A percentile compares a stretch with the other conserved stretches of the same genome.
These are phyloP conservation scores for Paraphoma chrysanthemicola DNA, from an alignment of 2,329 filamentous ascomycete genomes.

Conservation along the genomic window DNA sequence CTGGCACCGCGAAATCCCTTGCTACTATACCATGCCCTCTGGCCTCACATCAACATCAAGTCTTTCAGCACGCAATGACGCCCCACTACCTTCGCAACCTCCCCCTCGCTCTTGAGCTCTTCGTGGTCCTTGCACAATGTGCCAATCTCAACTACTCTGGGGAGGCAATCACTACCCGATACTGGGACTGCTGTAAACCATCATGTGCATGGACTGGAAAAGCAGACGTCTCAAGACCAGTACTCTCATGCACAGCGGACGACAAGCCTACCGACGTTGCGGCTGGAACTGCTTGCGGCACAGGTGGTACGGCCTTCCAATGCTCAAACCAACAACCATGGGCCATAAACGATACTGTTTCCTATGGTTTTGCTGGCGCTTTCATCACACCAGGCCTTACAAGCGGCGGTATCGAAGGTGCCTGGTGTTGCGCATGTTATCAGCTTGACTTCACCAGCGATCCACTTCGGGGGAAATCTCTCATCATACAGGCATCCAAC, in stretches of 20 bases:
- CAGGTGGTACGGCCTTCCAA: constrained; percentile 61
- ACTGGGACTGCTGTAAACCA: constrained; percentile 72
- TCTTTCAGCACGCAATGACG: constrained; percentile 43
- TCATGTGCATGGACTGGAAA: constrained; percentile 69
- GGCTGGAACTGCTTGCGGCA: constrained; percentile 59
- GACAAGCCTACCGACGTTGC: constrained; percentile 61
- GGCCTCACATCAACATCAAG: constrained; percentile 35
- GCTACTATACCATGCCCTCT: constrained; percentile 42
- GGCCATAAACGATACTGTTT: constrained; percentile 63
- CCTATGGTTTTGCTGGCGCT: constrained; percentile 71
- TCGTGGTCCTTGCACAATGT: constrained; percentile 26
- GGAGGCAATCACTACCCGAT: constrained; percentile 44
- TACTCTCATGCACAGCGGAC: constrained; percentile 62
- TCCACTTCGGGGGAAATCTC: constrained; percentile 64
- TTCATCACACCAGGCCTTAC: constrained; percentile 50
- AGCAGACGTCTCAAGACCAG: constrained; percentile 59
- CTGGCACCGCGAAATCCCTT: constrained; percentile 35
- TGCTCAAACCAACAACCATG: constrained; percentile 70
- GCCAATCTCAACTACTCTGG: constrained; percentile 36
- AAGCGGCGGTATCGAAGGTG: constrained; percentile 59
- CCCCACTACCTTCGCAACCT: constrained; percentile 37
- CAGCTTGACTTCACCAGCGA: constrained; percentile 66
- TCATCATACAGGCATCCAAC: constrained; percentile 71
- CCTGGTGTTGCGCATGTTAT: constrained; percentile 74
- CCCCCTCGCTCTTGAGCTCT: constrained; percentile 30